Base-by-base conservation (phyloP, 306 rosid genomes). In the Vigna trinervia region DNA sequence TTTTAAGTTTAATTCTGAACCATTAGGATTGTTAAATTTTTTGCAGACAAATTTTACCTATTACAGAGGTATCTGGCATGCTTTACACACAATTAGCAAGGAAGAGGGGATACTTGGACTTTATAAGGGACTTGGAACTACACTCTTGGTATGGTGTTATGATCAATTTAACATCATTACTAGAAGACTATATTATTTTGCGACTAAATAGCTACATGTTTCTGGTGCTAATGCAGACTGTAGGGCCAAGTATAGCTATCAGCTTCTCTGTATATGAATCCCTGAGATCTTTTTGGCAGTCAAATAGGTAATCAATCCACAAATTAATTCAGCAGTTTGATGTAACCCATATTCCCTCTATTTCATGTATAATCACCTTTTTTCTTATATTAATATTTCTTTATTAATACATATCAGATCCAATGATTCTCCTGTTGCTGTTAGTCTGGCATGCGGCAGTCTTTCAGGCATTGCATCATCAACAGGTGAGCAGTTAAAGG, bases 121-220 rank as follows among this genome's bases (percentile, higher is more conserved):
- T 32, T 96, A 96, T 79, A 92, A 93, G 83, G 99, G 99, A 80
- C 98, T 96, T 45, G 99, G 99, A 85, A 91, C 99, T 51, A 93
- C 99, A 32, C 90, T 96, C 45, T 81, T 96, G 99, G 98, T 93
- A 92, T 76, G 89, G 60, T 50, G 58, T 46, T 77, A n/a, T 76
- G 41, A 30, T 70, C 57, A 60, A 75, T 79, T 64, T 46, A 14
- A 67, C 56, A 76, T 68, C 6, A 41, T 26, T 26, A 26, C 36
- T 17, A 60, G 39, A 64, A 80, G 71, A 54, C 3, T 71, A 22
- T 67, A 19, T 57, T 80, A 47, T 65, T 57, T 77, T 65, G 46
- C 54, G 39, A 74, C 48, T 69, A 73, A 63, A 85, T 79, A 46
- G 72, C 57, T 34, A 39, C 26, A 47, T 71, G 61, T 19, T 61